Base-by-base conservation (phyloP, 2,329 filamentous ascomycete species). In the Nemania sp. region DNA sequence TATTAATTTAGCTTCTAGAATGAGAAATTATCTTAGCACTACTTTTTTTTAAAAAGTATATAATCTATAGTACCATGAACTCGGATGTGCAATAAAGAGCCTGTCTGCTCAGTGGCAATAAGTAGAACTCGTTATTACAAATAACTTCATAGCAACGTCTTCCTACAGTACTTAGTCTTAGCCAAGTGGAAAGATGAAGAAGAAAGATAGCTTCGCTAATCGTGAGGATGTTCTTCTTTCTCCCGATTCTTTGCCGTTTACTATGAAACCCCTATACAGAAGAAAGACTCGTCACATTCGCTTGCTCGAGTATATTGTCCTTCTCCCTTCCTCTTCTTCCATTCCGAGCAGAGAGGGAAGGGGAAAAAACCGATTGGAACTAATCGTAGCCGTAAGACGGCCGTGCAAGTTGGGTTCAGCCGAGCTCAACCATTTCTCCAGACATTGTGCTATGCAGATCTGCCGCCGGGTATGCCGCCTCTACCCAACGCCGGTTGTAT, bases 401-500 rank as follows among this genome's bases (percentile, higher is more conserved):
- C 35, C 32, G 45, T 37, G 40, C 11, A 10, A 39, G 34, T 13
- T 21, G 37, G 32, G 43, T 54, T 10, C 25, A 49, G 37, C 15
- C 42, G 17, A 20, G 52, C 25, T 29, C 43, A 10, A 29, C 21
- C n/a, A 29, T 29, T 35, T 32, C 46, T 54, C 54, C 12, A 45
- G 37, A 54, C 18, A 46, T 46, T 29, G 47, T 48, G 53, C 56
- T 46, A 43, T 49, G 57, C 53, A 43, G 34, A 45, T 63, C 21
- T 53, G 34, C 39, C 47, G 47, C 53, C 43, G 13, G 20, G 21
- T 34, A 12, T 52, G 17, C 52, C 51, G 34, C 40, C 43, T 51
- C 39, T 21, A 18, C 59, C 40, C 39, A 64, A 64, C 62, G 62
- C 62, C 62, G 13, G 15, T 56, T 54, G 35, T 55, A 49, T 29